A percentile compares a stretch with the other conserved stretches of the same genome.
Evolutionary conservation across 2,329 filamentous ascomycete genomes (phyloP).

Genomic region (Colletotrichum sansevieriae): DNA sequence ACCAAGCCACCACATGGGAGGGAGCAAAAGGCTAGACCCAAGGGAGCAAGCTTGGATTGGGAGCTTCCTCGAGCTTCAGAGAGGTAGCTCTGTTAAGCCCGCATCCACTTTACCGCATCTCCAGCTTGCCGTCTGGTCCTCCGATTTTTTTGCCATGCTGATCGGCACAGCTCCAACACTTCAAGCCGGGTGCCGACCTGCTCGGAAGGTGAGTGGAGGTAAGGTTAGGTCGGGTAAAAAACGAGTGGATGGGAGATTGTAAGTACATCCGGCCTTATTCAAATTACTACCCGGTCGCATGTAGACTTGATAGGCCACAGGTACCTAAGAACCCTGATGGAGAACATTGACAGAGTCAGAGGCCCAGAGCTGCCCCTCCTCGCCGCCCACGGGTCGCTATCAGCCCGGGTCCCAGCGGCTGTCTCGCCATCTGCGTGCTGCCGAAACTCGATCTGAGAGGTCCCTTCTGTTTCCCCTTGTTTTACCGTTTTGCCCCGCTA

Average conservation of each 20-base stretch:
- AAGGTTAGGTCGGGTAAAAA: constrained; percentile 27
- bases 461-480: constrained; percentile 34
- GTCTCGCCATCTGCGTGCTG: constrained; percentile 29
- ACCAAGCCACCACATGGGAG: constrained; percentile 20
- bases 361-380: constrained; percentile 14
- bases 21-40: constrained; percentile 26
- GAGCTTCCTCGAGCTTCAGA: constrained; percentile 15
- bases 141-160: constrained; percentile 1
- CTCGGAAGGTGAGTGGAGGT: constrained; percentile 10
- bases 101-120: not conserved
- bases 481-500: constrained; percentile 40
- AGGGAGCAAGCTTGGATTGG: constrained; percentile 38
- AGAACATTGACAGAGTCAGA: not conserved
- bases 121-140: not conserved
- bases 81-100: constrained; percentile 7
- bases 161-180: constrained; percentile 3
- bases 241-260: not conserved
- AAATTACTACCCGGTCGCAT: constrained; percentile 11
- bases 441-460: constrained; percentile 38
- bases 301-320: constrained; percentile 24
- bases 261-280: constrained; percentile 12
- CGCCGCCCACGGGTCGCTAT: not conserved
- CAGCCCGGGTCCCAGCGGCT: constrained; percentile 3
- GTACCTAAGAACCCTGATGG: constrained; percentile 27
- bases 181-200: constrained; percentile 23